Evolutionary conservation across 768 basidiomycete species (phyloP).

Genomic region (Cystofilobasidium bisporidii): DNA sequence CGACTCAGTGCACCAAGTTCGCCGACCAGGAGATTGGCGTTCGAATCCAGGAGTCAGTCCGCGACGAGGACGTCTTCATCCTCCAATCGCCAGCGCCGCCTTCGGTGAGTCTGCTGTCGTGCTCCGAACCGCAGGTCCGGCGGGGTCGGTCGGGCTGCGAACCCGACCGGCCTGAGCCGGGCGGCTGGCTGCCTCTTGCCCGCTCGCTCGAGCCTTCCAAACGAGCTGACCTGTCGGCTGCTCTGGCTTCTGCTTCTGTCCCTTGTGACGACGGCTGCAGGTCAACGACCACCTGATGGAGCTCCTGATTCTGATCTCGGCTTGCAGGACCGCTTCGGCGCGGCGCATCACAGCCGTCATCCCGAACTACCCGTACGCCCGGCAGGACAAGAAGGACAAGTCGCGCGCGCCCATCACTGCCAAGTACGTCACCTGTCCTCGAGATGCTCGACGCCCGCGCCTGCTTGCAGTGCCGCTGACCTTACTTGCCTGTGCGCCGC

Average conservation of each 20-base stretch:
- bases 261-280: background rate
- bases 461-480: background rate
- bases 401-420: conserved; percentile 95
- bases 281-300: conserved; percentile 62
- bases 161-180: conserved; percentile 1
- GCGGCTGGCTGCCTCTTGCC: background rate
- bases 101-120: conserved; percentile 48
- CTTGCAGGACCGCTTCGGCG: conserved; percentile 98
- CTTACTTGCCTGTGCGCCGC: background rate
- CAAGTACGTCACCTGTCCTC: conserved; percentile 45
- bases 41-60: conserved; percentile 85
- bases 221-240: background rate
- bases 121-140: too few species aligned
- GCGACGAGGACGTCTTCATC: conserved; percentile 98
- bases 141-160: background rate
- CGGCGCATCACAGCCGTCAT: conserved; percentile 97
- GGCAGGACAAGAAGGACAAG: conserved; percentile 99
- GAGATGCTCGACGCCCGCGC: background rate
- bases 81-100: conserved; percentile 65
- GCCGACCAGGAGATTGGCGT: conserved; percentile 61
- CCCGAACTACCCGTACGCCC: conserved; percentile 89
- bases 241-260: too few species aligned
- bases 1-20: conserved; percentile 28
- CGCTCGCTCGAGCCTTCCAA: background rate
- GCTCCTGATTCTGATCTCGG: conserved; percentile 83